Percentiles rank a stretch among this genome's conserved stretches.
Conservation (phyloP, 2,329 filamentous ascomycete genomes). For the Parastagonospora nodorum region DNA sequence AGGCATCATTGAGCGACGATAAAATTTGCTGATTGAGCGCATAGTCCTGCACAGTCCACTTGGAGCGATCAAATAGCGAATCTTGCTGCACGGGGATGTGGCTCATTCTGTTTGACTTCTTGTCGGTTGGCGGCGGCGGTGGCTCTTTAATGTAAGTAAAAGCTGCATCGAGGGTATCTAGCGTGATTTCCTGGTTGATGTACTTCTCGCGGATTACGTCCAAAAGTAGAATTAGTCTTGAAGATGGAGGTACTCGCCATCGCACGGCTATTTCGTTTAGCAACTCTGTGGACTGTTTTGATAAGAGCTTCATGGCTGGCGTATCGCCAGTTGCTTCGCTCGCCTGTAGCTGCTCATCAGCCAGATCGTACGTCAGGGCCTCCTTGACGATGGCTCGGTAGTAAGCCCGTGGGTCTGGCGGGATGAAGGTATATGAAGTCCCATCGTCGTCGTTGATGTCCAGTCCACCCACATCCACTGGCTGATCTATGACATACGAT, state of each 20-base stretch:
- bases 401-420: constrained; percentile 78
- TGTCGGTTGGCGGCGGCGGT: constrained; percentile 67
- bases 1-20: constrained; percentile 74
- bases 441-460: constrained; percentile 63
- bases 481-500: constrained; percentile 67
- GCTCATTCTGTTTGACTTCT: constrained; percentile 61
- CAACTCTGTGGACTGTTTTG: constrained; percentile 79
- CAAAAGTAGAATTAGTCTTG: constrained; percentile 77
- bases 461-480: constrained; percentile 69
- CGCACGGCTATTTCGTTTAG: constrained; percentile 82
- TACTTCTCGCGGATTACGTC: constrained; percentile 88
- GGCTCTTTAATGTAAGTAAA: constrained; percentile 82
- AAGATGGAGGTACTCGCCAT: constrained; percentile 87
- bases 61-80: constrained; percentile 53
- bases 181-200: constrained; percentile 76
- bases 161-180: constrained; percentile 80
- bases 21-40: constrained; percentile 74
- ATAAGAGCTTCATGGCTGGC: constrained; percentile 62
- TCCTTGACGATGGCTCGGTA: constrained; percentile 83
- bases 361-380: constrained; percentile 68
- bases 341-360: constrained; percentile 58
- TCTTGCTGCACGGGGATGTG: constrained; percentile 35
- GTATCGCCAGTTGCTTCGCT: constrained; percentile 55
- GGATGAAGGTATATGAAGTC: constrained; percentile 84
- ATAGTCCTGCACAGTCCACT: constrained; percentile 57